These are phyloP conservation scores for Excoecaria cochinchinensis DNA, from an alignment of 345 rosid genomes.

Conservation along the genomic window DNA sequence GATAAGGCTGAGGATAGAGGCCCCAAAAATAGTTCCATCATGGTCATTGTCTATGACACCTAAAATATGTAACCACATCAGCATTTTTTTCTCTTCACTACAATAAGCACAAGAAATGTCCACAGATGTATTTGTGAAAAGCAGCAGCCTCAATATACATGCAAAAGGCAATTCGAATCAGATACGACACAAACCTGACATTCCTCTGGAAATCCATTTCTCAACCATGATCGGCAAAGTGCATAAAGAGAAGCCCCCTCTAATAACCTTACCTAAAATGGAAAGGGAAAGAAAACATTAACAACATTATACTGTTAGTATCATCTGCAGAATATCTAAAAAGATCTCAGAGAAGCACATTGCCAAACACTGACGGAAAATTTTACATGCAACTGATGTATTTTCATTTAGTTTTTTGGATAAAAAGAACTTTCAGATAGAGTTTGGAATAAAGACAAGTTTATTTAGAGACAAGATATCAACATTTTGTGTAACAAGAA, in stretches of 20 bases:
- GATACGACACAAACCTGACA: constrained; percentile 50
- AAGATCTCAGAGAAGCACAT: not conserved
- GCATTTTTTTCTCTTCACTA: not conserved
- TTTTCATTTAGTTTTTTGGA: not conserved
- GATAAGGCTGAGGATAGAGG: not conserved
- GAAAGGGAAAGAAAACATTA: not conserved
- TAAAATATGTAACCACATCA: not conserved
- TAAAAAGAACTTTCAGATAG: not conserved
- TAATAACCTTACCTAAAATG: constrained; percentile 56
- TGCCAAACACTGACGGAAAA: not conserved
- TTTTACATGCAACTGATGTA: no score
- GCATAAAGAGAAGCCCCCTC: constrained; percentile 77
- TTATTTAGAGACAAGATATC: not conserved
- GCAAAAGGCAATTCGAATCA: not conserved
- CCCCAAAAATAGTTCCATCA: not conserved
- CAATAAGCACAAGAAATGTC: not conserved
- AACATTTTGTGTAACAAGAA: not conserved
- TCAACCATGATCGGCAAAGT: constrained; percentile 91
- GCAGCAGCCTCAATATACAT: not conserved
- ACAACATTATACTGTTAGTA: not conserved
- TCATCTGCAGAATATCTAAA: not conserved
- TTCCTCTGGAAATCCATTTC: constrained; percentile 71
- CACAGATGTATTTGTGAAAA: not conserved
- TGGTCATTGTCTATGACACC: not conserved
- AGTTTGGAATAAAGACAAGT: not conserved